These are phyloP conservation scores for Babesia sp. DNA, from an alignment of 169 alveolate genomes.

Conservation along the genomic window DNA sequence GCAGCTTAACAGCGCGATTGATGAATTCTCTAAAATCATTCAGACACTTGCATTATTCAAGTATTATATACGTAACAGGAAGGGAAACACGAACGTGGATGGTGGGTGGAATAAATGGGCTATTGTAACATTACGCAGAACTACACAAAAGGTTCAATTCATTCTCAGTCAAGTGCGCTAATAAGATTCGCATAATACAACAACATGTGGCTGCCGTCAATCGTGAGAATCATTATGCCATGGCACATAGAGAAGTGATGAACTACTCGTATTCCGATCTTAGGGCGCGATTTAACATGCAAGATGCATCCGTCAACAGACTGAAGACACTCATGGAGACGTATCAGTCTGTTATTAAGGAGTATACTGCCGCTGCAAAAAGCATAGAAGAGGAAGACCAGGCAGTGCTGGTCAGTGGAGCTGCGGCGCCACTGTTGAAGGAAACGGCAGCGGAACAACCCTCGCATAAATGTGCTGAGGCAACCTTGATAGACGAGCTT, in stretches of 20 bases:
- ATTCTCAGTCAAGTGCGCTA: slow-evolving; percentile 51
- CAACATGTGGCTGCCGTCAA: slow-evolving; percentile 47
- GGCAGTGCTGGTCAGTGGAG: not conserved
- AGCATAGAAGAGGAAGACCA: slow-evolving; percentile 3
- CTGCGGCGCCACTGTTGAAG: not conserved
- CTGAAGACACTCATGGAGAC: slow-evolving; percentile 62
- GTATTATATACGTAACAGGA: slow-evolving; percentile 60
- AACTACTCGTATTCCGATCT: slow-evolving; percentile 44
- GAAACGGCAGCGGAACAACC: not conserved
- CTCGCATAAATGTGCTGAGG: not conserved
- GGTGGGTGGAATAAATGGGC: not conserved
- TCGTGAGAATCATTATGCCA: slow-evolving; percentile 44
- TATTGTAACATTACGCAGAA: slow-evolving; percentile 1
- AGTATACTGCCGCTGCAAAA: slow-evolving; percentile 55
- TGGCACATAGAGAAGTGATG: slow-evolving; percentile 48
- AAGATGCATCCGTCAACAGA: slow-evolving; percentile 66
- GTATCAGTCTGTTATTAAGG: slow-evolving; percentile 60
- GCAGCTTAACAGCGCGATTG: slow-evolving; percentile 54
- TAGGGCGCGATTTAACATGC: slow-evolving; percentile 58
- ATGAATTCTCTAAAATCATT: slow-evolving; percentile 63
- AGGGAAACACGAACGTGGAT: slow-evolving; percentile 43
- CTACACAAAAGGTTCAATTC: slow-evolving; percentile 60
- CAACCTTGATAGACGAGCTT: slow-evolving; percentile 36
- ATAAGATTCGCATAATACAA: slow-evolving; percentile 32
- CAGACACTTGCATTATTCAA: slow-evolving; percentile 67